Percentiles rank a stretch among this genome's conserved stretches.
Conservation (phyloP, 2,329 filamentous ascomycete genomes). For the Pseudogymnoascus sp. region DNA sequence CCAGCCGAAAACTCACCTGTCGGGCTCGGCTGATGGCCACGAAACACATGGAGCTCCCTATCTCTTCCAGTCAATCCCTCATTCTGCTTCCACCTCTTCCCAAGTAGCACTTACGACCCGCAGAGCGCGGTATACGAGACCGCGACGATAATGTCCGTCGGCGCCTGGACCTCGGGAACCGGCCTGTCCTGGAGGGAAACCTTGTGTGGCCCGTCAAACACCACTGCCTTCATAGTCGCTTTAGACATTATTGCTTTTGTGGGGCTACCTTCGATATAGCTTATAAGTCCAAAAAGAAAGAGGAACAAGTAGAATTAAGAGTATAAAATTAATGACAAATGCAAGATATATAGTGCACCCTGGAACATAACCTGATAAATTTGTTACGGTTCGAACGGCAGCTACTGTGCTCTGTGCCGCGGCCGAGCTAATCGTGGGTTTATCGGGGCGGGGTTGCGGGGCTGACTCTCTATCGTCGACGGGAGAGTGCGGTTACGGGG, state of each 20-base stretch:
- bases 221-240: slow-evolving; percentile 74
- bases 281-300: background rate
- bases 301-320: background rate
- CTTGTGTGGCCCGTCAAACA: slow-evolving; percentile 73
- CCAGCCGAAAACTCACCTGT: slow-evolving; percentile 29
- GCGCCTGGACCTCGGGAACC: slow-evolving; percentile 64
- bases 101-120: slow-evolving; percentile 61
- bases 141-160: slow-evolving; percentile 73
- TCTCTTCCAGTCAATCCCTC: background rate
- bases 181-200: slow-evolving; percentile 73
- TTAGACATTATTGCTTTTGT: slow-evolving; percentile 7
- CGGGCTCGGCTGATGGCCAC: slow-evolving; percentile 66
- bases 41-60: slow-evolving; percentile 80
- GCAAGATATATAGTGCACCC: background rate
- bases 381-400: background rate
- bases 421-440: background rate
- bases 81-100: background rate
- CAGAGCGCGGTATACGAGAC: slow-evolving; percentile 79
- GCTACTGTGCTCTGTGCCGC: background rate
- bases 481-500: background rate
- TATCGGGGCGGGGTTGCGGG: background rate
- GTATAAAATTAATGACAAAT: background rate
- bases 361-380: background rate
- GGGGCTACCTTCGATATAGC: background rate
- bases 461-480: background rate